A percentile compares a stretch with the other conserved stretches of the same genome.
phyloP scores from a whole-genome alignment of 208 protist genomes.

The Ichthyophonus hoferi region DNA sequence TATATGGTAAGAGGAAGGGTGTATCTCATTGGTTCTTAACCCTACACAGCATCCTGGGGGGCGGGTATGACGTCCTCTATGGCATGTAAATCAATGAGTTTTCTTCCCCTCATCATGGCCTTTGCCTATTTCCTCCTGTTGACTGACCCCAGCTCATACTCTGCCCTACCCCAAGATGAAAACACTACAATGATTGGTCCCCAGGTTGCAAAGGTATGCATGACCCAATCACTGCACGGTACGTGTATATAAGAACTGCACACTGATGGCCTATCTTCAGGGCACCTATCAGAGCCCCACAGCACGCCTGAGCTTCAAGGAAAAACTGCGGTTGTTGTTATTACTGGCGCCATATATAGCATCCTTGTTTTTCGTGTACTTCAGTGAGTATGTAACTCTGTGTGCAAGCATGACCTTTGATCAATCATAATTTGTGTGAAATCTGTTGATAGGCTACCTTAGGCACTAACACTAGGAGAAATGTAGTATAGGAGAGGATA shows the following conservation, averaged over 20 bases:
- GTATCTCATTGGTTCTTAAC: too few species aligned
- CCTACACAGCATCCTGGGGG: background rate
- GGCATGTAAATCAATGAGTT: background rate
- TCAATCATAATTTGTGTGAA: too few species aligned
- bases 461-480: too few species aligned
- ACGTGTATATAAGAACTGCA: too few species aligned
- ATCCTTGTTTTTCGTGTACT: background rate
- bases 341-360: background rate
- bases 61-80: background rate
- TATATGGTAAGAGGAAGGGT: background rate
- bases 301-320: background rate
- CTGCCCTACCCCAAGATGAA: too few species aligned
- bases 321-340: background rate
- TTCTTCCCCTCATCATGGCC: background rate
- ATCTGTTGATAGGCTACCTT: too few species aligned
- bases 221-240: too few species aligned
- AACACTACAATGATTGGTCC: too few species aligned
- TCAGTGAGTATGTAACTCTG: background rate
- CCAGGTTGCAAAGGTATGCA: too few species aligned
- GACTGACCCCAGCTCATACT: background rate
- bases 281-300: background rate
- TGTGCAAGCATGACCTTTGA: too few species aligned
- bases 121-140: background rate
- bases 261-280: too few species aligned
- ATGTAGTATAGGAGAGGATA: too few species aligned